These are phyloP conservation scores for Collybiopsis confluens DNA, from an alignment of 768 basidiomycete genomes.

Conservation along the genomic window DNA sequence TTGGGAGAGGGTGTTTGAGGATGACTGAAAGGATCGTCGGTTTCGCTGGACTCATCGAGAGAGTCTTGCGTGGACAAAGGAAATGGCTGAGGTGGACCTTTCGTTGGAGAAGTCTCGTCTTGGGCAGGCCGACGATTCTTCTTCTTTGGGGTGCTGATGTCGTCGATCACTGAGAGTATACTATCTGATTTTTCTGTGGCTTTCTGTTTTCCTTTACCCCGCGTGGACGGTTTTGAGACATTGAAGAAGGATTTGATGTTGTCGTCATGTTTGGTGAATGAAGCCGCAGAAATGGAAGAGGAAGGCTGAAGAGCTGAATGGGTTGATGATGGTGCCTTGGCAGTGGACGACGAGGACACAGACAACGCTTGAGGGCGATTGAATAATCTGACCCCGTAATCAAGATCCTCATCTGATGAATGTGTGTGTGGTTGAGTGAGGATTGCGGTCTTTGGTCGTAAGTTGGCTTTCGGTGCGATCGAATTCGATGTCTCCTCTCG, in stretches of 20 bases:
- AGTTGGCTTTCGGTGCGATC: background rate
- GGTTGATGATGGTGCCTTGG: background rate
- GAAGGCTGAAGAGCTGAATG: background rate
- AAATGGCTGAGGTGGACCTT: background rate
- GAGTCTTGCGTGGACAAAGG: background rate
- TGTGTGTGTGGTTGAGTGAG: background rate
- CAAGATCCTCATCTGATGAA: conserved; percentile 3
- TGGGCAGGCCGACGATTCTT: too few species aligned
- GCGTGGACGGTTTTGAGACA: background rate
- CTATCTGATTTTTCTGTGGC: background rate
- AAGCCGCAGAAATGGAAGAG: too few species aligned
- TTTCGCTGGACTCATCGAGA: background rate
- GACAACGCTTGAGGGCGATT: background rate
- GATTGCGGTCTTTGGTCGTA: background rate
- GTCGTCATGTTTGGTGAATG: background rate
- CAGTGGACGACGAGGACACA: background rate
- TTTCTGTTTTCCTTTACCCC: conserved; percentile 3
- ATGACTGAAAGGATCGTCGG: background rate
- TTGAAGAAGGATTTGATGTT: background rate
- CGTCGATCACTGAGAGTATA: background rate
- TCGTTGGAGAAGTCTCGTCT: background rate
- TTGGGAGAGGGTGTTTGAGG: conserved; percentile 6
- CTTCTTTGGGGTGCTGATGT: background rate
- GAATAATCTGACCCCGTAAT: background rate
- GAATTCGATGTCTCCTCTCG: background rate